phyloP scores from a whole-genome alignment of 805 yeast genomes.

The Scheffersomyces lignosus region DNA sequence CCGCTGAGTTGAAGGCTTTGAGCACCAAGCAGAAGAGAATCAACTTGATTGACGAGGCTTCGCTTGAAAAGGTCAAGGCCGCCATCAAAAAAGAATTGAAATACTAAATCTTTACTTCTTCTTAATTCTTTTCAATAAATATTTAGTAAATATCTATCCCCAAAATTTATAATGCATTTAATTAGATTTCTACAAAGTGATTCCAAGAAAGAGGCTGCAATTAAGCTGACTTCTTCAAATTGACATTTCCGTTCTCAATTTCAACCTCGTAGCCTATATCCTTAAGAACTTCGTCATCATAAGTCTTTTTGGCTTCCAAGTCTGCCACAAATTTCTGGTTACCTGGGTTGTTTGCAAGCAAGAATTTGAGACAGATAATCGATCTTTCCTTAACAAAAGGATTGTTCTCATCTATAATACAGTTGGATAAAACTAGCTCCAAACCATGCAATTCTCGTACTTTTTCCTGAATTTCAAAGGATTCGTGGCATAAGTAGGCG shows the following conservation, averaged over 20 bases:
- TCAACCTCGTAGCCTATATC: slow-evolving; percentile 79
- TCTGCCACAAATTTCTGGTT: slow-evolving; percentile 78
- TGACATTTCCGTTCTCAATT: slow-evolving; percentile 68
- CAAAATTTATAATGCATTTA: too few relatives aligned
- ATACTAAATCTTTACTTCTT: slow-evolving; percentile 2
- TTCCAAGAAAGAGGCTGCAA: slow-evolving; percentile 1
- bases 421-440: slow-evolving; percentile 70
- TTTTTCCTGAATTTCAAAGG: slow-evolving; percentile 61
- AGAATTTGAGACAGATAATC: slow-evolving; percentile 71
- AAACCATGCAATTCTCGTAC: slow-evolving; percentile 68
- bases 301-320: slow-evolving; percentile 72
- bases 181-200: too few relatives aligned
- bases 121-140: neutral
- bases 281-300: slow-evolving; percentile 52
- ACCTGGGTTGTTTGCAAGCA: slow-evolving; percentile 59
- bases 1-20: slow-evolving; percentile 78
- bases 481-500: slow-evolving; percentile 53
- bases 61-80: slow-evolving; percentile 69
- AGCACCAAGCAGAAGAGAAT: slow-evolving; percentile 73
- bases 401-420: slow-evolving; percentile 84
- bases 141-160: too few relatives aligned
- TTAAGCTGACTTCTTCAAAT: slow-evolving; percentile 37
- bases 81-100: slow-evolving; percentile 71
- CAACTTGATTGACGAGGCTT: slow-evolving; percentile 66
- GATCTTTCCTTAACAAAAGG: slow-evolving; percentile 87